phyloP scores from a whole-genome alignment of 2,329 filamentous ascomycete genomes.

The Ceratocystis harringtonii region DNA sequence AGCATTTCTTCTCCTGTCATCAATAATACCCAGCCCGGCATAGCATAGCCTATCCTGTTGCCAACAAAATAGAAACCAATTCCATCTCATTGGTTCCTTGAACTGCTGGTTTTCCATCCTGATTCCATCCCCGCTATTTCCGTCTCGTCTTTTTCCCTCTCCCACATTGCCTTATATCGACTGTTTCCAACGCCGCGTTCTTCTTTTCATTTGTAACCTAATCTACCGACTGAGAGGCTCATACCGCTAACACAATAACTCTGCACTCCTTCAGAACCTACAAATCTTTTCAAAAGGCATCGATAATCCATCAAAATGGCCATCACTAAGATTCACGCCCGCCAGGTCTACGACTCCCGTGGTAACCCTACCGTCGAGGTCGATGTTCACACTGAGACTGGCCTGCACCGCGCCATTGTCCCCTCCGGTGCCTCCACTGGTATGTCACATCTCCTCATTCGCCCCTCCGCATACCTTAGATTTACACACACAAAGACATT shows the following conservation, averaged over 20 bases:
- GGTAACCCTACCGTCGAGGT: constrained; percentile 96
- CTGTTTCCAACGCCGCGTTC: not conserved
- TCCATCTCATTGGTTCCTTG: not conserved
- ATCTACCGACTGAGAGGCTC: not conserved
- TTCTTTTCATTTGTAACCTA: not conserved
- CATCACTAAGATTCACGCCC: constrained; percentile 78
- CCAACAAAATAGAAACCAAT: not conserved
- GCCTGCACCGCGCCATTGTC: constrained; percentile 85
- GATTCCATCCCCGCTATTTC: not conserved
- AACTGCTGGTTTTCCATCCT: not conserved
- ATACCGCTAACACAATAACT: constrained; percentile 18
- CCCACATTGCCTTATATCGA: not conserved
- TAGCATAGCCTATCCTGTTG: not conserved
- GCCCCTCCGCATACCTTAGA: not conserved
- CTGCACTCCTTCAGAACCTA: constrained; percentile 9
- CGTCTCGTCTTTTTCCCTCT: too few relatives aligned
- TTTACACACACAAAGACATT: constrained; percentile 17
- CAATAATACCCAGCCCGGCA: not conserved
- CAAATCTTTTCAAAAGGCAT: constrained; percentile 13
- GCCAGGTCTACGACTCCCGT: constrained; percentile 97
- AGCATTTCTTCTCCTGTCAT: not conserved
- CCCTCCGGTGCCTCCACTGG: constrained; percentile 85
- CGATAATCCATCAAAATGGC: constrained; percentile 49
- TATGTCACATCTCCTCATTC: constrained; percentile 32
- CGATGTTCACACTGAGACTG: constrained; percentile 81